These are phyloP conservation scores for Rehmannia glutinosa DNA, from an alignment of 257 asterid genomes.

Conservation along the genomic window DNA sequence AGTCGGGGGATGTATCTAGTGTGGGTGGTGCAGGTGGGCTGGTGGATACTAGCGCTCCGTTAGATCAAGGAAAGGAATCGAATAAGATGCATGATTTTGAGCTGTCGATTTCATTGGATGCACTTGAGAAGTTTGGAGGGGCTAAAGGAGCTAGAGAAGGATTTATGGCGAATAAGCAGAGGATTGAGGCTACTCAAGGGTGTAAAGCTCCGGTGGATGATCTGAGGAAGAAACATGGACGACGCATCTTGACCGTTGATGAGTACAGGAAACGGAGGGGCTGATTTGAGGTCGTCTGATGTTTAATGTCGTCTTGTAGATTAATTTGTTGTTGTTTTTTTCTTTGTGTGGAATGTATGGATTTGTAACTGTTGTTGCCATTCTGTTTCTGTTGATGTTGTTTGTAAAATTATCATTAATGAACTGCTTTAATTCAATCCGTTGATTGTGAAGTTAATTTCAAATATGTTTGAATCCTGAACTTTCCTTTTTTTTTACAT, in stretches of 20 bases:
- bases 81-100: slow-evolving; percentile 50
- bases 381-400: too few species aligned
- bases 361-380: too few species aligned
- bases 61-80: slow-evolving; percentile 53
- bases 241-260: slow-evolving; percentile 56
- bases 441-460: too few species aligned
- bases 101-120: slow-evolving; percentile 53
- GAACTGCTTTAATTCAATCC: too few species aligned
- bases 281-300: slow-evolving; percentile 36
- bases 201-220: slow-evolving; percentile 62
- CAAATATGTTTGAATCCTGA: too few species aligned
- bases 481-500: too few species aligned
- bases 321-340: too few species aligned
- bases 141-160: slow-evolving; percentile 69
- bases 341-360: neutral
- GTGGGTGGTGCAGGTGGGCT: slow-evolving; percentile 45
- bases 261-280: slow-evolving; percentile 72
- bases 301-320: neutral
- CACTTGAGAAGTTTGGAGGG: slow-evolving; percentile 63
- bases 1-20: too few species aligned
- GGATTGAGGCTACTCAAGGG: slow-evolving; percentile 63
- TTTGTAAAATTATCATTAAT: too few species aligned
- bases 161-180: slow-evolving; percentile 64
- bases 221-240: slow-evolving; percentile 63
- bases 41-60: slow-evolving; percentile 70